phyloP scores from a whole-genome alignment of 2,329 filamentous ascomycete species.

The Teratosphaeria viscida region DNA sequence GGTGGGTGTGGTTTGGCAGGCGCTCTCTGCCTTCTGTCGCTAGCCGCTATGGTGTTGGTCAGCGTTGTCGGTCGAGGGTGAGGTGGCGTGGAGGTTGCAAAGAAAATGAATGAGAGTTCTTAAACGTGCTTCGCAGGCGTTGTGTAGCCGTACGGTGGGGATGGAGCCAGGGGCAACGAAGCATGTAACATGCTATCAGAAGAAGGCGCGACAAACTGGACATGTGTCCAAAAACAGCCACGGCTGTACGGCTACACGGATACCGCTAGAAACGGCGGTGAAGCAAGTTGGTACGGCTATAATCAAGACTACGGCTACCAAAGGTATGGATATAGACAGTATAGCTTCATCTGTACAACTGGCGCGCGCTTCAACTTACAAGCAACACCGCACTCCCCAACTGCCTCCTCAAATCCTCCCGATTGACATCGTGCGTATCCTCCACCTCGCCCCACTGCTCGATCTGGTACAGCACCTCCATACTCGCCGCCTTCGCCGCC shows the following conservation, averaged over 20 bases:
- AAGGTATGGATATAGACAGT: background rate
- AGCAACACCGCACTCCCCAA: constrained; percentile 77
- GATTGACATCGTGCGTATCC: constrained; percentile 93
- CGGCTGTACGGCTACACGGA: background rate
- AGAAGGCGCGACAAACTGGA: too few relatives aligned
- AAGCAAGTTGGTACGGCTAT: too few relatives aligned
- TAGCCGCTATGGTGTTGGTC: background rate
- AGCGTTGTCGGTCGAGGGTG: background rate
- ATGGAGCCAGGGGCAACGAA: too few relatives aligned
- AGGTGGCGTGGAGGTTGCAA: background rate
- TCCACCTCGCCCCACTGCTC: constrained; percentile 92
- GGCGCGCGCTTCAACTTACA: constrained; percentile 35
- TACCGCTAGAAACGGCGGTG: background rate
- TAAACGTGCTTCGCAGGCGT: too few relatives aligned
- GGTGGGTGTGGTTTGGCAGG: background rate
- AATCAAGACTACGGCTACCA: too few relatives aligned
- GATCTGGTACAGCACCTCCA: constrained; percentile 88
- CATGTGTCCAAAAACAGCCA: too few relatives aligned
- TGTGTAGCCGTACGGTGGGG: too few relatives aligned
- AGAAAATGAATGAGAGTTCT: too few relatives aligned
- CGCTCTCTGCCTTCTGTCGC: background rate
- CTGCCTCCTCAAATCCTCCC: constrained; percentile 79
- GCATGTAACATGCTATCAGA: too few relatives aligned
- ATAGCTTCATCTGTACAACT: background rate
- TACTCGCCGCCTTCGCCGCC: constrained; percentile 62